phyloP scores from a whole-genome alignment of 2,329 filamentous ascomycete genomes.

The Xylaria sp. region DNA sequence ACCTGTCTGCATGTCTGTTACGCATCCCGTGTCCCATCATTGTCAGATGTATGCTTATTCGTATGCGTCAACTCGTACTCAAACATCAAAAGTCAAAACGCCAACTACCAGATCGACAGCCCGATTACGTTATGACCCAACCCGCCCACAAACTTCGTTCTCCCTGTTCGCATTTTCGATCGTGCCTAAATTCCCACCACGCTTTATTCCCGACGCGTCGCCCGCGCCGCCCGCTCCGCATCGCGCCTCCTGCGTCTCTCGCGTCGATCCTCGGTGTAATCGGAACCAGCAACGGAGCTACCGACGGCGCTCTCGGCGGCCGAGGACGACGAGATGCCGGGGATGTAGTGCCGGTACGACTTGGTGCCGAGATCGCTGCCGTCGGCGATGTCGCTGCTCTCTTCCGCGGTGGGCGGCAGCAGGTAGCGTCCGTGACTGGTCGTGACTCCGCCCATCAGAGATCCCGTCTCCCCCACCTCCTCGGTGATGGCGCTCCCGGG shows the following conservation, averaged over 20 bases:
- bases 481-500: conserved; percentile 49
- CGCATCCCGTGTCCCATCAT: neutral
- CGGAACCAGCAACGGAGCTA: conserved; percentile 45
- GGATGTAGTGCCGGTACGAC: conserved; percentile 66
- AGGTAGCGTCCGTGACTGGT: conserved; percentile 42
- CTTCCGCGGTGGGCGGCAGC: conserved; percentile 44
- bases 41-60: neutral
- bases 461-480: conserved; percentile 42
- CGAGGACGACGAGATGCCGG: conserved; percentile 55
- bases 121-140: neutral
- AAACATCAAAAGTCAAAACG: neutral
- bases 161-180: neutral
- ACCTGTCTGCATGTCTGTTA: neutral
- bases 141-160: neutral
- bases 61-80: conserved; percentile 1
- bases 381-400: conserved; percentile 53
- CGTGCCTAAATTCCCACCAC: neutral
- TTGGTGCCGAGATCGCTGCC: conserved; percentile 65
- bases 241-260: conserved; percentile 56
- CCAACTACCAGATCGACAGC: neutral
- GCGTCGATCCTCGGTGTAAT: conserved; percentile 57
- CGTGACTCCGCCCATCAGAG: conserved; percentile 33
- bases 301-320: conserved; percentile 16
- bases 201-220: conserved; percentile 7
- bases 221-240: conserved; percentile 36